phyloP scores from a whole-genome alignment of 768 basidiomycete species.

The Mycena kentingensis region DNA sequence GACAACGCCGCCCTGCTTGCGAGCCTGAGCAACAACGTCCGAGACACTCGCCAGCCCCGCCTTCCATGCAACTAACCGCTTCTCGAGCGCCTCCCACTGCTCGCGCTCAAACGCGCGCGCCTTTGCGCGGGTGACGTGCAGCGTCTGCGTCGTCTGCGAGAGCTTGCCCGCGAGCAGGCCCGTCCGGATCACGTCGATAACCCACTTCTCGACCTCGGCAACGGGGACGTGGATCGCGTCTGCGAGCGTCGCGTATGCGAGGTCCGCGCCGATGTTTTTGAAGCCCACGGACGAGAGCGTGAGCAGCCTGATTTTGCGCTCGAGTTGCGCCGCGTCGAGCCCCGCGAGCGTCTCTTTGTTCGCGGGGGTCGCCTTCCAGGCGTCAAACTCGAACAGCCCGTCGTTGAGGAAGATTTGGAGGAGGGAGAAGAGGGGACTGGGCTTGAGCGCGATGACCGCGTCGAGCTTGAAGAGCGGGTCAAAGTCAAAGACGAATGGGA shows the following conservation, averaged over 20 bases:
- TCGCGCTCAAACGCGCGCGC: conserved; percentile 74
- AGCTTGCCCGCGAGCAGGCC: conserved; percentile 81
- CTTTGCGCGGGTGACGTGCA: conserved; percentile 73
- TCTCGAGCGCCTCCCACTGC: conserved; percentile 81
- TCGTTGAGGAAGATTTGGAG: conserved; percentile 72
- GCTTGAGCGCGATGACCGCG: conserved; percentile 62
- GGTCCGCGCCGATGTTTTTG: conserved; percentile 69
- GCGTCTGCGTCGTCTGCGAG: conserved; percentile 73
- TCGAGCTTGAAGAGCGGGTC: conserved; percentile 79
- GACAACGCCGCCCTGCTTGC: conserved; percentile 42
- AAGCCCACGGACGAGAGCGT: conserved; percentile 78
- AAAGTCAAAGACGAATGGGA: conserved; percentile 75
- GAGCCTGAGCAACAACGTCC: conserved; percentile 66
- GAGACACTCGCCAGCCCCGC: conserved; percentile 66
- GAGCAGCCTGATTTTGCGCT: conserved; percentile 79
- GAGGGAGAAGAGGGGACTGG: conserved; percentile 73
- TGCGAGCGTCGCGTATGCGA: conserved; percentile 72
- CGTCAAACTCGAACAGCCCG: conserved; percentile 60
- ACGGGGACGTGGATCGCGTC: conserved; percentile 63
- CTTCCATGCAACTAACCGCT: conserved; percentile 78
- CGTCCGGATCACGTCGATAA: conserved; percentile 83
- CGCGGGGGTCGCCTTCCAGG: conserved; percentile 59
- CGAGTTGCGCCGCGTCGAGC: conserved; percentile 59
- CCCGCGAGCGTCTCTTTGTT: conserved; percentile 39
- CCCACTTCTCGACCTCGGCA: conserved; percentile 80